phyloP scores from a whole-genome alignment of 495 filamentous ascomycete species.

The Barbatosphaeria neglecta region DNA sequence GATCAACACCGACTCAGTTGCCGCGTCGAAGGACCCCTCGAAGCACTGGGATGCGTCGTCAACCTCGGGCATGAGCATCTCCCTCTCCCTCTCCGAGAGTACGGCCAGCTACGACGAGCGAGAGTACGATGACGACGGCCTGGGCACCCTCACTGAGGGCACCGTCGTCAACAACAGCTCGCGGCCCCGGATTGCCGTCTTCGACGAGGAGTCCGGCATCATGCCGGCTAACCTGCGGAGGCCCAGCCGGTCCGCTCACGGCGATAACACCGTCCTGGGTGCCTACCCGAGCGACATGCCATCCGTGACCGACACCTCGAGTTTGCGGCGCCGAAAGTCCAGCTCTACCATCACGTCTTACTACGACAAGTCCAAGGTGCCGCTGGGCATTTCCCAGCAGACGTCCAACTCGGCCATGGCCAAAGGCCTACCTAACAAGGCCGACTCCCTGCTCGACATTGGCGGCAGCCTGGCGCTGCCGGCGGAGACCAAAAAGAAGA shows the following conservation, averaged over 20 bases:
- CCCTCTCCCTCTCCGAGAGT: conserved; percentile 35
- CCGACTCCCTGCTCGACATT: conserved; percentile 27
- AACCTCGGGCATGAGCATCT: conserved; percentile 36
- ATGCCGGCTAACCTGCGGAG: conserved; percentile 20
- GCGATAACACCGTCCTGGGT: conserved; percentile 6
- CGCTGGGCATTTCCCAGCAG: conserved; percentile 42
- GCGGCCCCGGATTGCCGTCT: conserved; percentile 10
- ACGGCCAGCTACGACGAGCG: conserved; percentile 18
- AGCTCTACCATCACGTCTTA: conserved; percentile 39
- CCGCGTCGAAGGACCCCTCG: conserved; percentile 9
- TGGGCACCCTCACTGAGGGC: conserved; percentile 5
- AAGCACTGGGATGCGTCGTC: conserved; percentile 33
- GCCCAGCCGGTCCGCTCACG: conserved; percentile 8
- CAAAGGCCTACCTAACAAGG: conserved; percentile 37
- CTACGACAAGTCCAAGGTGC: conserved; percentile 39
- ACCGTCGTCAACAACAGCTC: conserved; percentile 4
- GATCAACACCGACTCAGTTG: conserved; percentile 14
- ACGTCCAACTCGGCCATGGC: conserved; percentile 43
- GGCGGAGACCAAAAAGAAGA: conserved; percentile 23
- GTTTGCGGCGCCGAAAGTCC: conserved; percentile 30
- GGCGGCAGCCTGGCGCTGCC: conserved; percentile 14
- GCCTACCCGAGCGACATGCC: not conserved
- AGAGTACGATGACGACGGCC: not conserved
- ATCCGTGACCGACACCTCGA: conserved; percentile 24
- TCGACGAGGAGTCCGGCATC: conserved; percentile 39